Conservation (phyloP, 2,329 filamentous ascomycete genomes). For the Fusarium cicatricum region DNA sequence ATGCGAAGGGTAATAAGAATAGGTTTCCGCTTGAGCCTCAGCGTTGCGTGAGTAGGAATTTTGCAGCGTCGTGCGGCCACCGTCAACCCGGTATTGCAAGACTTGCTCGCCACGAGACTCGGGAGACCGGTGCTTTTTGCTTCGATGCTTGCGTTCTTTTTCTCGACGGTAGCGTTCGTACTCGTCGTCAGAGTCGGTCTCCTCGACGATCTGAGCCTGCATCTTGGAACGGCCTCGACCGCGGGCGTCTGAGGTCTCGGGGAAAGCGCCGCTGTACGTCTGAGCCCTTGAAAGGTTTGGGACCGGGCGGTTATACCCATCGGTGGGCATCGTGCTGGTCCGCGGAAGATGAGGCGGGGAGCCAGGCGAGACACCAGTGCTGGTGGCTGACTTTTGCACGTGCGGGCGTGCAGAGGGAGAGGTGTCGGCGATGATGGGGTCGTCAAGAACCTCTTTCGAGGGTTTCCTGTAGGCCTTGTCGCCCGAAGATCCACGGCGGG, state of each 20-base stretch:
- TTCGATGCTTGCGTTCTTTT: slow-evolving; percentile 50
- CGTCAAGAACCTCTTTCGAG: slow-evolving; percentile 46
- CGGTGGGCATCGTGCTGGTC: slow-evolving; percentile 48
- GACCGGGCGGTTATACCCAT: slow-evolving; percentile 42
- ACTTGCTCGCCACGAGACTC: slow-evolving; percentile 39
- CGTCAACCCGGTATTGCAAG: slow-evolving; percentile 44
- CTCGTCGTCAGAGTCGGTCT: slow-evolving; percentile 48
- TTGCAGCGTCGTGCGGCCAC: slow-evolving; percentile 40
- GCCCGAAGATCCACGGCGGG: slow-evolving; percentile 47
- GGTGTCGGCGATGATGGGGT: slow-evolving; percentile 41
- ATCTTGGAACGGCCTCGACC: slow-evolving; percentile 50
- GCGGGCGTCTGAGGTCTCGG: slow-evolving; percentile 41
- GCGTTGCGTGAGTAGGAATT: slow-evolving; percentile 42
- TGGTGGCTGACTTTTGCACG: slow-evolving; percentile 39
- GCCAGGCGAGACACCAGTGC: slow-evolving; percentile 36
- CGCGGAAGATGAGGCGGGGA: slow-evolving; percentile 49
- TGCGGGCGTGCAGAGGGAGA: slow-evolving; percentile 45
- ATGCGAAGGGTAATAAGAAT: slow-evolving; percentile 36
- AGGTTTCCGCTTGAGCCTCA: slow-evolving; percentile 34
- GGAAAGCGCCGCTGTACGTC: slow-evolving; percentile 44
- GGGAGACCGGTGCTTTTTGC: slow-evolving; percentile 48
- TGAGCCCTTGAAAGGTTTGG: slow-evolving; percentile 45
- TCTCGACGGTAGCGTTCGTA: slow-evolving; percentile 44
- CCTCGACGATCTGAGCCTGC: slow-evolving; percentile 48
- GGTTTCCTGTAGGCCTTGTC: slow-evolving; percentile 46